Evolutionary conservation across 805 yeast species (phyloP).

Genomic region (Wickerhamiella shivajii): DNA sequence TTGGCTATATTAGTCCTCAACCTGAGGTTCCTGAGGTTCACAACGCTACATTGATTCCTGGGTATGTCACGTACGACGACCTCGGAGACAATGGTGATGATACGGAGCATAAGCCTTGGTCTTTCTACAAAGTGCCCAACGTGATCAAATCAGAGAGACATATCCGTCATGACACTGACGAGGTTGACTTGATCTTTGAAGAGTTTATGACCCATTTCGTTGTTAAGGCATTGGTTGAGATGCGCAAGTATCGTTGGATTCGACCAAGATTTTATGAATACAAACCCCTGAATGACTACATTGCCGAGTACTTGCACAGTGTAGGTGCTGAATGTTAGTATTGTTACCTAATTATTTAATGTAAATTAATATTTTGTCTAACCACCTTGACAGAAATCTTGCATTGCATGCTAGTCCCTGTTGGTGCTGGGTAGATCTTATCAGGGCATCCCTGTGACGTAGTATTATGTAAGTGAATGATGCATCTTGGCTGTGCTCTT

Average conservation of each 20-base stretch:
- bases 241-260: constrained; percentile 13
- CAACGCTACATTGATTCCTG: constrained; percentile 30
- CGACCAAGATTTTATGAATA: constrained; percentile 4
- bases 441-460: too few species aligned
- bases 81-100: constrained; percentile 79
- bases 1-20: not conserved
- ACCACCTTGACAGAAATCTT: too few species aligned
- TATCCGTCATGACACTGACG: constrained; percentile 19
- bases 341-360: too few species aligned
- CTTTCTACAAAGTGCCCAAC: constrained; percentile 55
- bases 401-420: too few species aligned
- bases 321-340: too few species aligned
- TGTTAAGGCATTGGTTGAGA: constrained; percentile 30
- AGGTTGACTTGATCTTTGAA: constrained; percentile 62
- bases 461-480: too few species aligned
- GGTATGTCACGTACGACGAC: constrained; percentile 76
- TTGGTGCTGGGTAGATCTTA: too few species aligned
- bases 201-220: constrained; percentile 52
- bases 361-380: too few species aligned
- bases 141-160: constrained; percentile 41
- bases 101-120: constrained; percentile 47
- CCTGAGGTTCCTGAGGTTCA: not conserved
- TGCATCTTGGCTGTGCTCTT: too few species aligned
- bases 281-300: constrained; percentile 2
- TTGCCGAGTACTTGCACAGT: constrained; percentile 3